phyloP scores from a whole-genome alignment of 1,284 basidiomycete genomes.

The Ceratobasidium sp. region DNA sequence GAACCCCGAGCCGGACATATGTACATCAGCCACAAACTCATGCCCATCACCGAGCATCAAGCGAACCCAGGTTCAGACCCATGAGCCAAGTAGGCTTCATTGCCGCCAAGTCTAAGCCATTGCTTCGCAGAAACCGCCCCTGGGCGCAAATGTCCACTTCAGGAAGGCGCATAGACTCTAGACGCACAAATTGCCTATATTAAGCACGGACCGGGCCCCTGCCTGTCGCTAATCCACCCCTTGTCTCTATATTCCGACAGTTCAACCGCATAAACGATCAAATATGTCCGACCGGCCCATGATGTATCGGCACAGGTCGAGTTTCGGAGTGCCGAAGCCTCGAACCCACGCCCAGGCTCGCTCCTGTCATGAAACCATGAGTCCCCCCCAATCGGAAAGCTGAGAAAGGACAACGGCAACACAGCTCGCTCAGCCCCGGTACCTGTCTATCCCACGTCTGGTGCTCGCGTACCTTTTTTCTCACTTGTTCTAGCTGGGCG shows the following conservation, averaged over 20 bases:
- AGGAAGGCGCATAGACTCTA: neutral
- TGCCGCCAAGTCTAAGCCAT: too few relatives aligned
- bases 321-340: neutral
- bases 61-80: conserved; percentile 10
- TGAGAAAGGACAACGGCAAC: neutral
- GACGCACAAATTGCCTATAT: neutral
- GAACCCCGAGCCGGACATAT: conserved; percentile 7
- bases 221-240: neutral
- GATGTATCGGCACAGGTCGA: neutral
- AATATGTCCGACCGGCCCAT: neutral
- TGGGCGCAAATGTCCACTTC: neutral
- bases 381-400: neutral
- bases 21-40: conserved; percentile 1
- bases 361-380: neutral
- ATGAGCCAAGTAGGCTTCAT: neutral
- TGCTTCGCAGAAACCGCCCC: too few relatives aligned
- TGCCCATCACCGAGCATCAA: neutral
- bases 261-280: neutral
- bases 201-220: neutral
- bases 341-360: neutral
- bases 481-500: conserved; percentile 1
- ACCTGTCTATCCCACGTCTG: neutral
- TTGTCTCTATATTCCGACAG: conserved; percentile 4
- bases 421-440: neutral
- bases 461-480: conserved; percentile 5